Evolutionary conservation across 148 eudicot genomes (phyloP).

Genomic region (Vaccinium myrtillus): DNA sequence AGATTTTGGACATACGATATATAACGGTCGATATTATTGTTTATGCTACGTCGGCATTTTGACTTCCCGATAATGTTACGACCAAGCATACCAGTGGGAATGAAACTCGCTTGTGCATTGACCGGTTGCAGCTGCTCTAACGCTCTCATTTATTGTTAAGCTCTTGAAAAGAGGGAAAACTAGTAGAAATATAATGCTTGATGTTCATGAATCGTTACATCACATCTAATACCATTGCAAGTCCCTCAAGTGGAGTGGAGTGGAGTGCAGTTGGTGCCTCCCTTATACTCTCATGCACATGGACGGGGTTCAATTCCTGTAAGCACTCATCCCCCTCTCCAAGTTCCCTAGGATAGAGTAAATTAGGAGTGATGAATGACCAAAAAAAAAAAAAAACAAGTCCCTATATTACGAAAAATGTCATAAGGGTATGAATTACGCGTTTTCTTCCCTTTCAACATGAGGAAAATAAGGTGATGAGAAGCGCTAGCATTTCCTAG

Average conservation of each 20-base stretch:
- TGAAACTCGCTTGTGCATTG: neutral
- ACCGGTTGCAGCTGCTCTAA: neutral
- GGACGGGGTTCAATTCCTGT: too few relatives aligned
- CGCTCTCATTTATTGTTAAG: neutral
- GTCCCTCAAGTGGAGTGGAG: too few relatives aligned
- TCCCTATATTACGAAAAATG: neutral
- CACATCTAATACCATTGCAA: neutral
- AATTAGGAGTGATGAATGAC: too few relatives aligned
- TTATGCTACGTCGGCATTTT: neutral
- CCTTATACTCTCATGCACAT: too few relatives aligned
- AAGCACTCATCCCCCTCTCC: too few relatives aligned
- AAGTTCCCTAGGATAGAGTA: too few relatives aligned
- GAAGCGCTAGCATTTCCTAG: neutral
- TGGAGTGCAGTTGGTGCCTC: too few relatives aligned
- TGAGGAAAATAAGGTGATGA: neutral
- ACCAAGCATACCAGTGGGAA: neutral
- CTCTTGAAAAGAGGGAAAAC: neutral
- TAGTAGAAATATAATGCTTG: neutral
- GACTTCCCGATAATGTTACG: neutral
- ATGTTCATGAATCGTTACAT: neutral
- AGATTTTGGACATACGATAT: neutral
- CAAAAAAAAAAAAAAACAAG: too few relatives aligned
- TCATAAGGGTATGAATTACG: neutral
- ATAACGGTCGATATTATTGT: neutral
- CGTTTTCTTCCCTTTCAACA: neutral